These are phyloP conservation scores for Trichocladium uniseriatum DNA, from an alignment of 495 filamentous ascomycete genomes.

Conservation along the genomic window DNA sequence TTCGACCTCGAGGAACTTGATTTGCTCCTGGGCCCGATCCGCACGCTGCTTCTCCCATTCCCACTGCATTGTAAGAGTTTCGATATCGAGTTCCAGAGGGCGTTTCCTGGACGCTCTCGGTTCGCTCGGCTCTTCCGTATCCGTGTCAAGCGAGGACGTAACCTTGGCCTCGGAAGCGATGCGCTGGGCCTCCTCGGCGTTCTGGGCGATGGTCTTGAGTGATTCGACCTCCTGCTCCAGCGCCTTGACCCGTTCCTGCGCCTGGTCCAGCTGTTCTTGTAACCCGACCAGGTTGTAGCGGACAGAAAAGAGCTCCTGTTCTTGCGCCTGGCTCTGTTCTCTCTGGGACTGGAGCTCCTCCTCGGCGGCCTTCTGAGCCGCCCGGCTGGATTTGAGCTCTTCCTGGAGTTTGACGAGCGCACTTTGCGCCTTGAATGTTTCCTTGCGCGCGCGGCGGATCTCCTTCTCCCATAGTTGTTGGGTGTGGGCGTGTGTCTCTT, in stretches of 20 bases:
- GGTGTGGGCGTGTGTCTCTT: constrained; percentile 67
- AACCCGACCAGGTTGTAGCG: constrained; percentile 63
- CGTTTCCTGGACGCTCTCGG: constrained; percentile 32
- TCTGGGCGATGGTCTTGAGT: constrained; percentile 50
- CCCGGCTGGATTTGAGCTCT: constrained; percentile 62
- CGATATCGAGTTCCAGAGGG: constrained; percentile 37
- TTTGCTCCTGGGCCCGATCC: constrained; percentile 56
- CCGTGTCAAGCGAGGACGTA: constrained; percentile 11
- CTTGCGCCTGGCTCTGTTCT: constrained; percentile 41
- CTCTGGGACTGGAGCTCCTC: constrained; percentile 48
- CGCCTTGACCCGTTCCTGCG: constrained; percentile 51
- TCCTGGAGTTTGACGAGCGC: constrained; percentile 69
- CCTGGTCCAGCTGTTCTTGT: constrained; percentile 61
- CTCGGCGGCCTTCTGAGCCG: constrained; percentile 33
- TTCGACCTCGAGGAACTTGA: constrained; percentile 76
- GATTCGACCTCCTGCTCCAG: constrained; percentile 64
- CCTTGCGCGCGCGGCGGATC: constrained; percentile 69
- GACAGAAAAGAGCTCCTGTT: constrained; percentile 70
- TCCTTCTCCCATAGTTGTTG: constrained; percentile 76
- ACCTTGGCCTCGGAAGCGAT: constrained; percentile 55
- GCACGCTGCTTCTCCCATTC: constrained; percentile 56
- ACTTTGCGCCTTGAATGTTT: constrained; percentile 75
- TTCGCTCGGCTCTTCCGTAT: constrained; percentile 2
- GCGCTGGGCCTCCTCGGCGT: constrained; percentile 49
- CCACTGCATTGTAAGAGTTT: constrained; percentile 52